Base-by-base conservation (phyloP, 352 stramenopile species). In the Pilasporangium apinafurcum region DNA sequence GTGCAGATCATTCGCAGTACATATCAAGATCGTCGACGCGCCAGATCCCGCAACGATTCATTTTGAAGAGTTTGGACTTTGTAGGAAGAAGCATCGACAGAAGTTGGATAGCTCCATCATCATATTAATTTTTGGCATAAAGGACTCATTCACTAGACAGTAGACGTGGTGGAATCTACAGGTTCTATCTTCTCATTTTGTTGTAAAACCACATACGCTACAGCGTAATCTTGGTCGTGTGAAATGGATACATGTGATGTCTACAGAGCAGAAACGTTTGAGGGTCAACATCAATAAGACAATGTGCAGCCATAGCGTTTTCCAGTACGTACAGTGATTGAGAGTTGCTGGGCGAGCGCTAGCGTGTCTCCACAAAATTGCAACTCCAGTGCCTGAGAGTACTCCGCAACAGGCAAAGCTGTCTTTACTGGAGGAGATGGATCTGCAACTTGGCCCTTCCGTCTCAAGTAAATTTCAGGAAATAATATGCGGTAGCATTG, bases 171-270 rank as follows among this genome's bases (percentile, higher is more conserved):
- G n/a, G n/a, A n/a, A n/a, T n/a, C n/a, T n/a, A n/a, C n/a, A n/a
- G n/a, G n/a, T n/a, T n/a, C n/a, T n/a, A n/a, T n/a, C 8, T 36
- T 28, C 25, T 52, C 26, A 24, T 59, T 46, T 32, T 86, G 75
- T 40, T 86, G 65, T 20, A 93, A 55, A 16, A 93, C 51, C 32
- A 93, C 82, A 38, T 85, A 84, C 5, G 82, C 82, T 26, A 90
- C 45, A 9, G 82, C 80, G 56, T 90, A 90, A 53, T 91, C 69
- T n/a, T 71, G 62, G 44, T 93, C 82, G 34, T 93, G 82, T 8
- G 78, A 90, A 24, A 93, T 59, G 31, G 78, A 90, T 22, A 91
- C 76, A 33, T 78, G 67, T 9, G 73, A 37, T 1, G 75, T 68
- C 71, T 90, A 47, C 18, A 7, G 25, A 50, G 3, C 20, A 65